phyloP scores from a whole-genome alignment of 495 filamentous ascomycete species.

The Aspergillus panamensis region DNA sequence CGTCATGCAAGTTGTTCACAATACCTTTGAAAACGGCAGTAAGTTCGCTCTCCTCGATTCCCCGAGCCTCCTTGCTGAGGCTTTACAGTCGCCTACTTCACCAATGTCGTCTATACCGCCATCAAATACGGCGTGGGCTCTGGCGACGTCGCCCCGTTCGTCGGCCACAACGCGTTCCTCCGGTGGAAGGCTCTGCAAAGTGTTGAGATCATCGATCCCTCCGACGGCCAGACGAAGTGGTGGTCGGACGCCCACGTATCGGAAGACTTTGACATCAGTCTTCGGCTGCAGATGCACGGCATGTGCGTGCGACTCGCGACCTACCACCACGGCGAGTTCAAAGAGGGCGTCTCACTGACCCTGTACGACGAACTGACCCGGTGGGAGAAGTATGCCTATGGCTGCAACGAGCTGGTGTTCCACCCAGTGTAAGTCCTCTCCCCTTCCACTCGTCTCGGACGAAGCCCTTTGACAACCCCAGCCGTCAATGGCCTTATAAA shows the following conservation, averaged over 20 bases:
- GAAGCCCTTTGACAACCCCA: neutral
- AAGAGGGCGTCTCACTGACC: slow-evolving; percentile 5
- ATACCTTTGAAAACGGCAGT: slow-evolving; percentile 5
- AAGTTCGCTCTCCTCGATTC: neutral
- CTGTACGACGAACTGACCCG: slow-evolving; percentile 8
- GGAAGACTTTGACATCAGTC: slow-evolving; percentile 10
- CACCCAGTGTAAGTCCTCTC: neutral
- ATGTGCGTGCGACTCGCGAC: slow-evolving; percentile 2
- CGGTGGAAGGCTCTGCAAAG: slow-evolving; percentile 3
- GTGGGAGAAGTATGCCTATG: slow-evolving; percentile 7
- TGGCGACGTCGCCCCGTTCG: slow-evolving; percentile 6
- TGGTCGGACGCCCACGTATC: slow-evolving; percentile 4
- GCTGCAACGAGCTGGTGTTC: slow-evolving; percentile 4
- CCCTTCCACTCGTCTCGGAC: neutral
- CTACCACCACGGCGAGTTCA: slow-evolving; percentile 6
- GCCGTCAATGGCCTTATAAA: slow-evolving; percentile 1
- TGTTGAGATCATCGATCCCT: slow-evolving; percentile 2
- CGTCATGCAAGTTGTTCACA: slow-evolving; percentile 5
- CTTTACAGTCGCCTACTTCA: slow-evolving; percentile 11
- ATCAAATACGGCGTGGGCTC: slow-evolving; percentile 9
- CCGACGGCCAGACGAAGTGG: slow-evolving; percentile 6
- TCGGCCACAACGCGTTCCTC: slow-evolving; percentile 6
- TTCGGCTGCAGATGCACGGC: slow-evolving; percentile 5
- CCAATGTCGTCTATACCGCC: slow-evolving; percentile 5
- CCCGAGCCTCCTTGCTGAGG: no score